These are phyloP conservation scores for Excoecaria cochinchinensis DNA, from an alignment of 345 rosid species.

Conservation along the genomic window DNA sequence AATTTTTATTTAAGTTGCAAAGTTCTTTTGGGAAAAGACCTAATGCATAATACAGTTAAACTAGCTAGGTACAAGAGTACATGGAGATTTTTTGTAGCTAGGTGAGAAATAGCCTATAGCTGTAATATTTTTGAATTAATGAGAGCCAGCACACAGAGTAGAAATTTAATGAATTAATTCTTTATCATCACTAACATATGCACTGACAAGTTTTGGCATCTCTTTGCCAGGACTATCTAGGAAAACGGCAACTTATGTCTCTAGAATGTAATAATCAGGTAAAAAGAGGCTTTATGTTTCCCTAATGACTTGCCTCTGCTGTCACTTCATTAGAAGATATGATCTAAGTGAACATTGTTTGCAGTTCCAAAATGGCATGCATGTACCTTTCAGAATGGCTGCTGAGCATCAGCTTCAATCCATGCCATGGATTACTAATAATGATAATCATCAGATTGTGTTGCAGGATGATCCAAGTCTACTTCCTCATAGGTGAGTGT, in stretches of 20 bases:
- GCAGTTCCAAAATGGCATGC: constrained; percentile 63
- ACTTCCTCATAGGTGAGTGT: constrained; percentile 49
- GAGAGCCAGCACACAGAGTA: background rate
- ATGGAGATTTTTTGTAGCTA: background rate
- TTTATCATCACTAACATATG: background rate
- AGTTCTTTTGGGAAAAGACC: background rate
- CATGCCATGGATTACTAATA: constrained; percentile 56
- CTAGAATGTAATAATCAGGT: constrained; percentile 56
- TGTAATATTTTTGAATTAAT: background rate
- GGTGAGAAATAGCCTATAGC: background rate
- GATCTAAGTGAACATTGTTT: constrained; percentile 15
- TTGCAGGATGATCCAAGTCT: constrained; percentile 50
- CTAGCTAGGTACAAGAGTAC: background rate
- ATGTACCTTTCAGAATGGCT: constrained; percentile 47
- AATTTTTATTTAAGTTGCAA: background rate
- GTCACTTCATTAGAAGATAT: background rate
- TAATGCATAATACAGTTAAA: background rate
- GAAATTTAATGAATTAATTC: background rate
- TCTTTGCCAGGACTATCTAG: constrained; percentile 42
- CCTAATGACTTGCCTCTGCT: background rate
- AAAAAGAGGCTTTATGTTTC: constrained; percentile 19
- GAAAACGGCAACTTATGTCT: constrained; percentile 52
- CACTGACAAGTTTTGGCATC: background rate
- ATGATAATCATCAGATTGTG: constrained; percentile 41
- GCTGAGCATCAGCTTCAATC: constrained; percentile 64